Evolutionary conservation across 495 filamentous ascomycete genomes (phyloP).

Genomic region (Penicillium diatomitis): DNA sequence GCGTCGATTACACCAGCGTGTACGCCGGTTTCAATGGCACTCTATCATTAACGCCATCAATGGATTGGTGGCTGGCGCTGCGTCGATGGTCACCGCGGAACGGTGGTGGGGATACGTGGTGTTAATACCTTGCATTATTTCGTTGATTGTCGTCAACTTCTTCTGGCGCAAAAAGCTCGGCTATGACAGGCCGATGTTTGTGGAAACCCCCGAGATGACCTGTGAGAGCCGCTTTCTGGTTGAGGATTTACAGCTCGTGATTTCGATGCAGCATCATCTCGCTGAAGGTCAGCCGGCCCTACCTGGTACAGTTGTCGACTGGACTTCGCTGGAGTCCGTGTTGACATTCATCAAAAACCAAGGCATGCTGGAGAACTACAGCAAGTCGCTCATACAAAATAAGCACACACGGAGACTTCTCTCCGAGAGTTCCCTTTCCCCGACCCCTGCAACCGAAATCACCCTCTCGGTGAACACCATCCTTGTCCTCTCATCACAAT

Average conservation of each 20-base stretch:
- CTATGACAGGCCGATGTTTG: slow-evolving; percentile 33
- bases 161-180: slow-evolving; percentile 38
- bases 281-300: slow-evolving; percentile 6
- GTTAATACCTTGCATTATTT: slow-evolving; percentile 38
- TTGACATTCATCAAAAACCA: slow-evolving; percentile 27
- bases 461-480: slow-evolving; percentile 11
- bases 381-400: slow-evolving; percentile 22
- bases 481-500: slow-evolving; percentile 3
- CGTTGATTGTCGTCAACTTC: slow-evolving; percentile 31
- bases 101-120: slow-evolving; percentile 44
- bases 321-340: slow-evolving; percentile 20
- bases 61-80: slow-evolving; percentile 40
- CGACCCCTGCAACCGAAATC: slow-evolving; percentile 8
- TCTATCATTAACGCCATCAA: slow-evolving; percentile 29
- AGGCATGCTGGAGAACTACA: slow-evolving; percentile 32
- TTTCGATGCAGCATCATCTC: slow-evolving; percentile 14
- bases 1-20: slow-evolving; percentile 23
- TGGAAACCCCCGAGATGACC: slow-evolving; percentile 1
- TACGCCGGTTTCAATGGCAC: slow-evolving; percentile 32
- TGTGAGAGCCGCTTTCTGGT: slow-evolving; percentile 14
- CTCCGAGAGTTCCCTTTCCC: not conserved
- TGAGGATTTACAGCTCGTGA: slow-evolving; percentile 24
- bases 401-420: slow-evolving; percentile 9
- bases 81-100: slow-evolving; percentile 39
- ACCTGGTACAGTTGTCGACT: slow-evolving; percentile 7